Evolutionary conservation across 2,329 filamentous ascomycete genomes (phyloP), one percentile per base, ranked within the genome.

Genomic region (Fusarium siculi): DNA sequence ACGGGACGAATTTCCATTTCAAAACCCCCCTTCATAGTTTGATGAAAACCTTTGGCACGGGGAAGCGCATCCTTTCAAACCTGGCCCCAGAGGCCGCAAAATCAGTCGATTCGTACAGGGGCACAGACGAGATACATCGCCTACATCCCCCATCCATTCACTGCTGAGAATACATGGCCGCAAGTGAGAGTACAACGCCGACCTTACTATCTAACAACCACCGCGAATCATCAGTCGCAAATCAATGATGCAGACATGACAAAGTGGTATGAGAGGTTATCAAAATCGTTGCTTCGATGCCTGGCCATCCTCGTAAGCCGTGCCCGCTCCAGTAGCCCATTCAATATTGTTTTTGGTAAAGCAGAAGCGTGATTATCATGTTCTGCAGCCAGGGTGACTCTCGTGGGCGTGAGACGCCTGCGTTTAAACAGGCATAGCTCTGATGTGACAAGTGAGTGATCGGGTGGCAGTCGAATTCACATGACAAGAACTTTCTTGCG

Each of bases 401-500:
- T 59, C 54, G 59, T 58, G 52, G 69, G 47, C 63, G 47, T 44
- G 25, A 69, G 47, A 55, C 52, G 28, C 25, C 46, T 32, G 44
- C 36, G 21, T 34, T 64, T 28, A 25, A 66, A 66, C 30, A 71
- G 34, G 30, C 32, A 28, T 46, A 32, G 40, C 21, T 58, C 36
- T 60, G n/a, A 57, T 39, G 21, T 47, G 52, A 42, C 49, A 64
- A 49, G 30, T 53, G 46, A 60, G n/a, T 21, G 34, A 55, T 67
- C 54, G 25, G 52, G 66, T 36, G 44, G 52, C 52, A 50, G 57
- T 50, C 37, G 47, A 64, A 52, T 37, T 28, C 43, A 61, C 34
- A 43, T 54, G 62, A 43, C 73, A 66, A 75, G 65, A 74, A 68
- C 71, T 71, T 52, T 73, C 73, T 75, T 63, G 59, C 57, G 39